A percentile compares a stretch with the other conserved stretches of the same genome.
Evolutionary conservation across 2,329 filamentous ascomycete species (phyloP).

Genomic region (Fusarium sp.): DNA sequence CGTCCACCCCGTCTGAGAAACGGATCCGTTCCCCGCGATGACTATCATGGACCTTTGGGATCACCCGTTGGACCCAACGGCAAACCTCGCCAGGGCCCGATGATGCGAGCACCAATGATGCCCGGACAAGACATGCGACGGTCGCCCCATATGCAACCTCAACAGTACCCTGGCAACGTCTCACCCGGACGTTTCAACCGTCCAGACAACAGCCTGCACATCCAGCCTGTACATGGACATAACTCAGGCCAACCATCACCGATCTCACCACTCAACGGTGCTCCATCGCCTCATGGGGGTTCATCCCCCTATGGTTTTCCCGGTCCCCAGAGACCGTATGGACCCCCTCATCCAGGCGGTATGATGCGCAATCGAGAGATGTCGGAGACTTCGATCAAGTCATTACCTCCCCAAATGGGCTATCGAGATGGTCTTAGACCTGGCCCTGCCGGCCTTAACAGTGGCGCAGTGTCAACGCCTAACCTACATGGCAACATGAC

Average conservation of each 20-base stretch:
- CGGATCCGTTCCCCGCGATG: constrained; percentile 54
- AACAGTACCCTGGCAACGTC: constrained; percentile 48
- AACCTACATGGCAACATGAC: constrained; percentile 53
- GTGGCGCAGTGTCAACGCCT: constrained; percentile 52
- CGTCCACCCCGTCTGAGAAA: constrained; percentile 58
- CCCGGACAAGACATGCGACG: constrained; percentile 60
- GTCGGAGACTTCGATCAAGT: constrained; percentile 64
- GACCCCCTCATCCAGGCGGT: constrained; percentile 37
- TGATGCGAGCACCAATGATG: constrained; percentile 60
- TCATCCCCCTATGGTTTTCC: constrained; percentile 33
- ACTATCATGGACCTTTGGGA: constrained; percentile 48
- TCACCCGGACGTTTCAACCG: constrained; percentile 44
- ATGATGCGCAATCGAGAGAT: constrained; percentile 62
- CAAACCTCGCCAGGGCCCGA: constrained; percentile 47
- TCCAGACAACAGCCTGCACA: constrained; percentile 39
- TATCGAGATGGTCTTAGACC: constrained; percentile 54
- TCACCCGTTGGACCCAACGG: constrained; percentile 44
- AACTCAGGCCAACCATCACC: constrained; percentile 60
- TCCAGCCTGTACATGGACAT: constrained; percentile 45
- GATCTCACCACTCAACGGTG: constrained; percentile 54
- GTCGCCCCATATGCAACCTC: constrained; percentile 63
- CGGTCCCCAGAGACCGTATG: constrained; percentile 30
- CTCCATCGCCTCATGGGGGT: constrained; percentile 23
- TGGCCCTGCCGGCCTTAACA: constrained; percentile 53
- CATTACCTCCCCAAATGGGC: constrained; percentile 60